A percentile compares a stretch with the other conserved stretches of the same genome.
These are phyloP conservation scores for Solanum etuberosum DNA, from an alignment of 257 asterid genomes.

Conservation along the genomic window DNA sequence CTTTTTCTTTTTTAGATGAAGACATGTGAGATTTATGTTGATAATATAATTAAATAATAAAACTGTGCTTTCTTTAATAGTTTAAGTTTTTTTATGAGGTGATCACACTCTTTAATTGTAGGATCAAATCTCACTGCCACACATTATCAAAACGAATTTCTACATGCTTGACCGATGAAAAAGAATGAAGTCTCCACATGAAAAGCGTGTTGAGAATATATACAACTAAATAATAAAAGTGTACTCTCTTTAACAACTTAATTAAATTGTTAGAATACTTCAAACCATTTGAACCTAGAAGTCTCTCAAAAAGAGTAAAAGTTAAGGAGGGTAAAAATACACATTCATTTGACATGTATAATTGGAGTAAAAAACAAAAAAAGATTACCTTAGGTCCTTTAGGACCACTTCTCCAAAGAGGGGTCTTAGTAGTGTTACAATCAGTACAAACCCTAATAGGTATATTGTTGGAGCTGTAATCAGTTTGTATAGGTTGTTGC, in stretches of 20 bases:
- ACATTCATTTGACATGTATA: background rate
- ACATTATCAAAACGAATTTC: too few relatives aligned
- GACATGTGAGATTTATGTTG: background rate
- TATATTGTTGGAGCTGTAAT: slow-evolving; percentile 32
- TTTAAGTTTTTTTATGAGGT: background rate
- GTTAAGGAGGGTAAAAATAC: background rate
- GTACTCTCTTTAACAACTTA: background rate
- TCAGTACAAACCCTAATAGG: slow-evolving; percentile 95
- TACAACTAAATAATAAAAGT: too few relatives aligned
- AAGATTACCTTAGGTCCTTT: slow-evolving; percentile 82
- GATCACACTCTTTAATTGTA: background rate
- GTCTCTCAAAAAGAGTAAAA: background rate
- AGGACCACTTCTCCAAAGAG: slow-evolving; percentile 99
- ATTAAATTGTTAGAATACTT: background rate
- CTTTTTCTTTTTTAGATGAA: background rate
- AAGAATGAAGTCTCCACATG: background rate
- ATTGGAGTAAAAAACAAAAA: background rate
- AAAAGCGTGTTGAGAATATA: background rate
- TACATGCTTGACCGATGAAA: too few relatives aligned
- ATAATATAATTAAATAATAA: too few relatives aligned
- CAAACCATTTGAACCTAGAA: background rate
- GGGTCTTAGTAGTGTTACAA: slow-evolving; percentile 93
- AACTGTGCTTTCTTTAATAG: background rate
- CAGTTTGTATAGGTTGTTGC: slow-evolving; percentile 23
- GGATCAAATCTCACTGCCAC: background rate